Percentiles rank a stretch among this genome's conserved stretches.
Evolutionary conservation across 2,329 filamentous ascomycete species (phyloP).

Genomic region (Stachybotrys elegans): DNA sequence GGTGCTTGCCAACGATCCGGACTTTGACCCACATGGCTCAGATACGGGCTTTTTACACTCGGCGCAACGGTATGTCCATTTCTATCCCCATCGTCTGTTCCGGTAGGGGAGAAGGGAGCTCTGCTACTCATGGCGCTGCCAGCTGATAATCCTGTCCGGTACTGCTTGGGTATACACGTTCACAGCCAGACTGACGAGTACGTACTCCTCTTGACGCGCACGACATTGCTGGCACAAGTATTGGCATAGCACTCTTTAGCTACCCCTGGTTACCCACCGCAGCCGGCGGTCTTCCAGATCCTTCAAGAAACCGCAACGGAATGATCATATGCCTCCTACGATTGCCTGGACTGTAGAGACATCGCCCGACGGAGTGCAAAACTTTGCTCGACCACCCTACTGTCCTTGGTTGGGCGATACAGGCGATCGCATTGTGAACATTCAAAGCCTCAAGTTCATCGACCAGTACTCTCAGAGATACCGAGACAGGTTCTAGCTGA

Average conservation of each 20-base stretch:
- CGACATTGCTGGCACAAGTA: not conserved
- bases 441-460: not conserved
- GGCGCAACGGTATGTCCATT: not conserved
- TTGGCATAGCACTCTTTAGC: not conserved
- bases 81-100: not conserved
- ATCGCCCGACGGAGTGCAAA: not conserved
- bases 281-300: not conserved
- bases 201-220: not conserved
- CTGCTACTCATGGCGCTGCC: not conserved
- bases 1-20: not conserved
- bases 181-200: not conserved
- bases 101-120: not conserved
- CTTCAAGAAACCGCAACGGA: not conserved
- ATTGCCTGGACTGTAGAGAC: not conserved
- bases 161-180: not conserved
- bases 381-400: not conserved
- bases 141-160: not conserved
- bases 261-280: not conserved
- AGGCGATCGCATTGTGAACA: not conserved
- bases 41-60: not conserved
- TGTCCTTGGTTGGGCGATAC: not conserved
- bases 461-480: not conserved
- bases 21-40: not conserved
- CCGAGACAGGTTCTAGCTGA: not conserved
- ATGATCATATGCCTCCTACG: not conserved